Percentiles rank a stretch among this genome's conserved stretches.
These are phyloP conservation scores for Lyophyllum semitale DNA, from an alignment of 768 basidiomycete species.

Conservation along the genomic window DNA sequence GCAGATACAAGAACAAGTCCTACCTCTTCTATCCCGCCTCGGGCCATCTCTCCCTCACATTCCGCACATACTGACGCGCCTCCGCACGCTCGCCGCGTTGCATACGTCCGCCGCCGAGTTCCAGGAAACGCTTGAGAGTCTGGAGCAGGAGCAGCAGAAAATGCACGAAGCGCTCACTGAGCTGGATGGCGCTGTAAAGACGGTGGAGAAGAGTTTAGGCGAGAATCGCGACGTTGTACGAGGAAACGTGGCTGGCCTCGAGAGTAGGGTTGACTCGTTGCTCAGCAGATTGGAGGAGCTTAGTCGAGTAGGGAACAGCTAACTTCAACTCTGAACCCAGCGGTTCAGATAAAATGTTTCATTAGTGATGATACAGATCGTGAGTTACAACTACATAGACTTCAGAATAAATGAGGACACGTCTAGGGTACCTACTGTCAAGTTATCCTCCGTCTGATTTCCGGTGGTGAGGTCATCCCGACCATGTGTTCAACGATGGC, in stretches of 20 bases:
- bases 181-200: constrained; percentile 64
- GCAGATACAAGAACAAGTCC: constrained; percentile 56
- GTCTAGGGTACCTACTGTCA: constrained; percentile 1
- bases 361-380: constrained; percentile 10
- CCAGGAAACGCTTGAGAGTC: constrained; percentile 57
- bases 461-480: constrained; percentile 45
- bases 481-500: constrained; percentile 62
- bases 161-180: constrained; percentile 65
- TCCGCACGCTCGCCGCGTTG: constrained; percentile 80
- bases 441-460: constrained; percentile 30
- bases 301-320: constrained; percentile 15
- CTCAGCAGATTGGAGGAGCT: constrained; percentile 45
- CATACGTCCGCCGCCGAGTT: constrained; percentile 85
- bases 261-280: constrained; percentile 46
- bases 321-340: not conserved
- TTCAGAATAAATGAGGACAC: not conserved
- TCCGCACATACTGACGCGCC: constrained; percentile 85
- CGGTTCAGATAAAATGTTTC: not conserved
- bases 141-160: constrained; percentile 76
- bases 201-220: constrained; percentile 75
- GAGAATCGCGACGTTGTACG: constrained; percentile 73
- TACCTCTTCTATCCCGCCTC: constrained; percentile 71
- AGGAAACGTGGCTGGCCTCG: constrained; percentile 74
- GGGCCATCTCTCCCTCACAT: constrained; percentile 78
- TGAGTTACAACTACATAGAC: constrained; percentile 7